phyloP scores from a whole-genome alignment of 169 alveolate genomes.

The Toxoplasma gondii region DNA sequence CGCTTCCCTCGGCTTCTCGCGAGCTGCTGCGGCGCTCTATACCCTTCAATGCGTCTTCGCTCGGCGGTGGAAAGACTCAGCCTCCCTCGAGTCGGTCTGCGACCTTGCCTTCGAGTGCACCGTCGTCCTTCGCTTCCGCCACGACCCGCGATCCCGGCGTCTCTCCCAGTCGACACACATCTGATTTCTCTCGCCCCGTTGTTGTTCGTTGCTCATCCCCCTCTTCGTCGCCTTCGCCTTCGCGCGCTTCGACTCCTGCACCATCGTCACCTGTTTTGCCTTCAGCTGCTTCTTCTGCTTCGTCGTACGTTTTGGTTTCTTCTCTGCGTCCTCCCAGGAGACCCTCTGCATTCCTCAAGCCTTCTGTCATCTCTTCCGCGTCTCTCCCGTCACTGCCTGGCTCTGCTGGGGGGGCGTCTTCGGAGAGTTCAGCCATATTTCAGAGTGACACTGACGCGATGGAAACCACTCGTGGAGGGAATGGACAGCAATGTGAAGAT shows the following conservation, averaged over 20 bases:
- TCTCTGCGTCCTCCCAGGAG: background rate
- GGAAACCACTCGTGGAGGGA: background rate
- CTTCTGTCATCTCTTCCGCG: background rate
- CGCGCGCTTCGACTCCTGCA: background rate
- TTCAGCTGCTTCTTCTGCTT: background rate
- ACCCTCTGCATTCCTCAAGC: background rate
- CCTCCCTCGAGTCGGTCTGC: no score
- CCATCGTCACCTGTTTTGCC: background rate
- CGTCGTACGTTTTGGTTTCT: background rate
- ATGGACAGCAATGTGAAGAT: background rate
- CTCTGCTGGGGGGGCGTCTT: background rate
- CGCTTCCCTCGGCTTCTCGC: no score
- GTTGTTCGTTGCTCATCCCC: background rate
- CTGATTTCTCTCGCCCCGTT: no score
- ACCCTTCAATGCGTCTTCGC: no score
- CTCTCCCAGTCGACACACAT: no score
- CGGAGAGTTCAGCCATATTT: background rate
- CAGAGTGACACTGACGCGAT: background rate
- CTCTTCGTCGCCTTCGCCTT: background rate
- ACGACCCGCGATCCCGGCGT: no score
- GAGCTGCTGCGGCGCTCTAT: no score
- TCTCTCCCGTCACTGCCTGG: background rate
- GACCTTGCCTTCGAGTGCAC: no score
- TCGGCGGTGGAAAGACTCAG: no score
- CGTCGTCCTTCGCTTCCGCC: no score